Evolutionary conservation across 108 stramenopile species (phyloP), one percentile per base, ranked within the genome.

Genomic region (Pelagomonas calceolata): DNA sequence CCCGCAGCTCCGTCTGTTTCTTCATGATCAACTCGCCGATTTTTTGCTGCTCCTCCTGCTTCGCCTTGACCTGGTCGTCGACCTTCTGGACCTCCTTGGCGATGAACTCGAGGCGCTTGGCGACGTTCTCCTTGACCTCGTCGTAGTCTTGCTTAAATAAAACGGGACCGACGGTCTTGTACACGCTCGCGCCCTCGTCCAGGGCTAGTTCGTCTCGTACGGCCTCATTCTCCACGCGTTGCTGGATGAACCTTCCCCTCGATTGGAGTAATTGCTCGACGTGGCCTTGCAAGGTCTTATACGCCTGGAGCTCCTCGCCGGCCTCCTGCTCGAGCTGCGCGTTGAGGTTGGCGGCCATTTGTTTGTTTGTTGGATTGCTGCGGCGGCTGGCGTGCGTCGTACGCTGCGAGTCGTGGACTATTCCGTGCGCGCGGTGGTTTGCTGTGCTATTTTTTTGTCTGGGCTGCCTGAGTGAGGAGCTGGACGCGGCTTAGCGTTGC

Each of bases 91-190:
- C 10, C 51, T 94, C 91, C 1, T 82, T 81, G 16, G 72, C 77
- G 70, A 95, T 94, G 67, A 92, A 92, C 75, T 93, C 88, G 43
- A 94, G 73, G 35, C 93, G 79, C 74, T 92, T 92, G n/a, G 67
- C 68, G 12, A 95, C 89, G 9, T 90, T 92, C 26, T 89, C 78
- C 63, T 86, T 90, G 44, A 91, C 91, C 66, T 95, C 95, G n/a
- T 91, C 90, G 43, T 91, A 70, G 31, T 90, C 89, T 65, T 92
- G 88, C 73, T 85, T 86, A 30, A 95, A 81, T n/a, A 95, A 76
- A 21, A 94, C 89, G 16, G 95, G 95, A 17, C 95, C 95, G 18
- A 94, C 86, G 78, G 88, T 81, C 73, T 95, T 95, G 80, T 90
- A 94, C 18, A 95, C 80, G 30, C 79, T 74, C 37, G 35, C 39